Evolutionary conservation across 176 grass and related monocot genomes (phyloP), one percentile per base, ranked within the genome.

Genomic region (Raddia distichophylla): DNA sequence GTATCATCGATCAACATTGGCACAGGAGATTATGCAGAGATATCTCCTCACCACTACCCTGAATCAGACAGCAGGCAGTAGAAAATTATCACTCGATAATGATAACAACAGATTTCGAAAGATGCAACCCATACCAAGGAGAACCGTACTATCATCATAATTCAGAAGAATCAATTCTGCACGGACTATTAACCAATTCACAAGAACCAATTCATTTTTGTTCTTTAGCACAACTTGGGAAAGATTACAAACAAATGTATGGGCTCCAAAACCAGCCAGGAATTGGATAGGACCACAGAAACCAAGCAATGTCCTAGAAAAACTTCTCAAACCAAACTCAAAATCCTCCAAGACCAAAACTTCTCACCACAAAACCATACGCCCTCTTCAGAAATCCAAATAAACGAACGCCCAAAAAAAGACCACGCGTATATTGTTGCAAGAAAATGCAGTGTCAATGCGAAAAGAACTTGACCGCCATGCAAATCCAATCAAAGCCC

Each of bases 1-100:
- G 43, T 71, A 77, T 82, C 59, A 82, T 53, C 68, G 8, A 60
- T 78, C 66, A 82, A 58, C 59, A 86, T 27, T 58, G 51, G 34
- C 60, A 60, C 43, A 4, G 0, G 65, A 61, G 32, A 55, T 12
- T 12, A 8, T 18, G 14, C 43, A 54, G 60, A 63, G 45, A 84
- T 13, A 80, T 73, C 33, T 78, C 67, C 53, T 35, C 74, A 57
- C 15, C 40, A 62, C 63, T 64, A 27, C 12, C 60, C 32, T 64
- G 75, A 60, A 69, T 74, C 19, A 54, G 89, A 70, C 46, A 63
- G 2, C 64, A 83, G 50, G 56, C 16, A 64, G n/a, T 75, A 61
- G 1, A 79, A 77, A 83, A 89, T 51, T 18, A 75, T 5, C 37
- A 40, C 48, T 74, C 9, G 35, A 68, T 40, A 64, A 86, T 64